Base-by-base conservation (phyloP, 2,329 filamentous ascomycete species). In the Ophiosphaerella narmari region DNA sequence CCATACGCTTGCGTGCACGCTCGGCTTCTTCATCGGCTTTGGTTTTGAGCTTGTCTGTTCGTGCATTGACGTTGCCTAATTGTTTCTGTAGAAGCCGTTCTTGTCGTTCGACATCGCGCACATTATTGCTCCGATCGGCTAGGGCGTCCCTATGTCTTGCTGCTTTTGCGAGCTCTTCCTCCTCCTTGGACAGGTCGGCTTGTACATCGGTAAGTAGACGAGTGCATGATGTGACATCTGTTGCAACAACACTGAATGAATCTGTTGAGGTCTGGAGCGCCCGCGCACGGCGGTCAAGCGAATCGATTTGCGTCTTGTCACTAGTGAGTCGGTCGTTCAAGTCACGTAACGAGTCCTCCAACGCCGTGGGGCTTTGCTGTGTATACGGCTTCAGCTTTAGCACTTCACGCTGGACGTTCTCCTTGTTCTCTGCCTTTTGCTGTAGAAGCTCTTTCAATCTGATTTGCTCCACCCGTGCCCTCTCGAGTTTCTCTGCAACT, bases 381-480 rank as follows among this genome's bases (percentile, higher is more conserved):
- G 94, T 91, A 72, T 99, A 99, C 11, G 94, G 94, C 47, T 90
- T 85, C 52, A 99, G 77, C 74, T 97, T 97, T 48, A 88, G 84
- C 60, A 89, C 91, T 73, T 97, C 94, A 68, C 94, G 89, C 67
- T 89, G 86, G 39, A 90, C 81, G 43, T 85, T 82, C 59, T 95
- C 77, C 24, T 86, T 87, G 49, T 84, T 78, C 6, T 87, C 84
- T 11, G 86, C 88, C 70, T 86, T 89, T 57, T 89, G 84, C 73
- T 92, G 86, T 24, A 94, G 77, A 34, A 84, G 75, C 7, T 82
- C 80, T 47, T 91, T 91, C 52, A 96, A 80, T 59, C 89, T 84
- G 44, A 80, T 80, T 74, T 96, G 95, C 70, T 90, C 90, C 37
- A 83, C 82, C 73, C 93, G 93, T 36, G 89, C 87, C 50, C 90